Evolutionary conservation across 495 filamentous ascomycete genomes (phyloP).

Genomic region (Annulohypoxylon maeteangense): DNA sequence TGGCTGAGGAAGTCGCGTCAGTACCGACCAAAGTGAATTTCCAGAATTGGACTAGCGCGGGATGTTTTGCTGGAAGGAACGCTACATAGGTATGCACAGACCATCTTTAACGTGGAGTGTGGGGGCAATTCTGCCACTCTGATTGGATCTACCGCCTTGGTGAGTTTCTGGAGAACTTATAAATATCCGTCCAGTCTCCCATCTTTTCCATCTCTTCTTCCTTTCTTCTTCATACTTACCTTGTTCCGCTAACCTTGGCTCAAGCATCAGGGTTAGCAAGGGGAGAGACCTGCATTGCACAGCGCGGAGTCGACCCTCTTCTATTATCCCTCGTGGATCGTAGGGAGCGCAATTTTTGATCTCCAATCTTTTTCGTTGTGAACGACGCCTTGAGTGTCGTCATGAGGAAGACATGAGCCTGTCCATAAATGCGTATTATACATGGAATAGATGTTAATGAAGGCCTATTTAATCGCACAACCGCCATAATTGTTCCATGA

Average conservation of each 20-base stretch:
- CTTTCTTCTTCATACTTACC: conserved; percentile 80
- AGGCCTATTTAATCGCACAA: too few species aligned
- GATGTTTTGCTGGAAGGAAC: background rate
- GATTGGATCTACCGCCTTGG: background rate
- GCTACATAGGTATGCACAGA: background rate
- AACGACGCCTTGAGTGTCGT: conserved; percentile 34
- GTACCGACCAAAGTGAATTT: background rate
- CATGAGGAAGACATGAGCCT: conserved; percentile 41
- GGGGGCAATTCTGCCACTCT: background rate
- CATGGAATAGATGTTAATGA: too few species aligned
- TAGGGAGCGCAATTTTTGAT: conserved; percentile 56
- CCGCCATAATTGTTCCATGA: too few species aligned
- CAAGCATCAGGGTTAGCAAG: conserved; percentile 69
- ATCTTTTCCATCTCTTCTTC: conserved; percentile 24
- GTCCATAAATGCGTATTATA: too few species aligned
- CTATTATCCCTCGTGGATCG: conserved; percentile 76
- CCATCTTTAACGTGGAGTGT: background rate
- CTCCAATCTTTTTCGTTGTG: conserved; percentile 39
- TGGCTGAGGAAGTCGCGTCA: conserved; percentile 8
- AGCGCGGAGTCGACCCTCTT: conserved; percentile 74
- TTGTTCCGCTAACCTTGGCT: conserved; percentile 72
- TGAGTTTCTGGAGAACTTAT: conserved; percentile 20
- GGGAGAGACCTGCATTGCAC: conserved; percentile 82
- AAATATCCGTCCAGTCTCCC: conserved; percentile 33
- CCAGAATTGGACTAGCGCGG: background rate